phyloP scores from a whole-genome alignment of 371 early-diverging fungal species.

The Mortierella sp. region DNA sequence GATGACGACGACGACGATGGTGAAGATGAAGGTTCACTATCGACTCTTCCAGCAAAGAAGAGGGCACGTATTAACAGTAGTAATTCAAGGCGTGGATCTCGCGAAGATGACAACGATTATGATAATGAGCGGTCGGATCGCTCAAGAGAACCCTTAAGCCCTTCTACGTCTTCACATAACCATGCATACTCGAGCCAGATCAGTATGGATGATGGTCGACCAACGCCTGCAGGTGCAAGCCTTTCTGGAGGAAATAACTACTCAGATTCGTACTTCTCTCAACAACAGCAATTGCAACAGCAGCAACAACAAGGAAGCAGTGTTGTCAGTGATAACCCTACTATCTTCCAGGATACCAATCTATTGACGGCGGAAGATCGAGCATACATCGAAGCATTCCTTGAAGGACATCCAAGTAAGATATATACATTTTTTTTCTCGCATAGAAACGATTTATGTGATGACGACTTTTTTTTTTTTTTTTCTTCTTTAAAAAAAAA shows the following conservation, averaged over 20 bases:
- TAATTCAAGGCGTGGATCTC: conserved; percentile 29
- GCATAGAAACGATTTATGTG: neutral
- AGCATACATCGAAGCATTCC: conserved; percentile 45
- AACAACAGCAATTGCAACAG: neutral
- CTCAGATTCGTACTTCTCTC: conserved; percentile 28
- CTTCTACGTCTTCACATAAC: conserved; percentile 16
- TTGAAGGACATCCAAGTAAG: conserved; percentile 54
- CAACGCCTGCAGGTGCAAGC: conserved; percentile 5
- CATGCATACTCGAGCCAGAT: conserved; percentile 18
- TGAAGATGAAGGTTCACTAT: conserved; percentile 12
- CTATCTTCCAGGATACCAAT: conserved; percentile 51
- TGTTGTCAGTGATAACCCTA: conserved; percentile 23
- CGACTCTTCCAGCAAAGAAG: conserved; percentile 22
- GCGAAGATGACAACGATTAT: conserved; percentile 34
- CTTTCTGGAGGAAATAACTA: neutral
- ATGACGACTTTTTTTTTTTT: neutral
- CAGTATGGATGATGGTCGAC: conserved; percentile 14
- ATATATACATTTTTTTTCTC: neutral
- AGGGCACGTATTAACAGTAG: conserved; percentile 19
- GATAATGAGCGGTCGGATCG: conserved; percentile 16
- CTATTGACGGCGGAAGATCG: conserved; percentile 42
- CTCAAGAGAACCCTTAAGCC: conserved; percentile 19
- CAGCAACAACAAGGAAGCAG: conserved; percentile 12
- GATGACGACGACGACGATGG: conserved; percentile 37
- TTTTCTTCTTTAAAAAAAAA: no score